Base-by-base conservation (phyloP, 164 flowering plant species). In the Dillenia turbinata region DNA sequence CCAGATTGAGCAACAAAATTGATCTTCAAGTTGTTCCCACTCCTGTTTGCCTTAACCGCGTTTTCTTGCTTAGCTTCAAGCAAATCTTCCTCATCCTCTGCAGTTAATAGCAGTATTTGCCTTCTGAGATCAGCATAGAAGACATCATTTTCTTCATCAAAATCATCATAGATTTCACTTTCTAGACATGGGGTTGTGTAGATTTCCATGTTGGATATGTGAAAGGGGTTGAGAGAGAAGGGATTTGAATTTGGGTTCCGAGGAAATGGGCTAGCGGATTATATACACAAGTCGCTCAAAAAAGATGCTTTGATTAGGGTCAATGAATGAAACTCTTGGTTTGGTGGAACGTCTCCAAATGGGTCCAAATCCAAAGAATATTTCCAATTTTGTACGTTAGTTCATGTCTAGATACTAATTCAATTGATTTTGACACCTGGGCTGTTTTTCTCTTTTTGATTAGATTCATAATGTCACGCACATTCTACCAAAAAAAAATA, bases 81-180 rank as follows among this genome's bases (percentile, higher is more conserved):
- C 9, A 58, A 47, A 5, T 66, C 72, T 5, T 67, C 71, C 9
- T 75, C 78, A 5, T 84, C 84, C 13, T 77, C 76, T n/a, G 73
- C 73, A 13, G 75, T 82, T 48, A 85, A 54, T 4, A 79, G 72
- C 78, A 80, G 33, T 56, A 81, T 70, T 68, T 79, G 82, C 69
- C 68, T 81, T 55, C 67, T 66, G 24, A 82, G 67, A 44, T 85
- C 82, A 0, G 59, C 67, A 14, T 75, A 85, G 63, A 73, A 75
- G 56, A 13, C 62, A 70, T 78, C 84, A 54, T 78, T 75, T 2
- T 82, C 83, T 1, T 61, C 54, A 45, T 59, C 68, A 1, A 17
- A 24, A 43, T 40, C 19, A 13, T 46, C 43, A 16, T 33, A 5
- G 40, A 33, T 33, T 33, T 33, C 7, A 33, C 40, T 33, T 33